phyloP scores from a whole-genome alignment of 768 basidiomycete species.

The Artomyces pyxidatus region DNA sequence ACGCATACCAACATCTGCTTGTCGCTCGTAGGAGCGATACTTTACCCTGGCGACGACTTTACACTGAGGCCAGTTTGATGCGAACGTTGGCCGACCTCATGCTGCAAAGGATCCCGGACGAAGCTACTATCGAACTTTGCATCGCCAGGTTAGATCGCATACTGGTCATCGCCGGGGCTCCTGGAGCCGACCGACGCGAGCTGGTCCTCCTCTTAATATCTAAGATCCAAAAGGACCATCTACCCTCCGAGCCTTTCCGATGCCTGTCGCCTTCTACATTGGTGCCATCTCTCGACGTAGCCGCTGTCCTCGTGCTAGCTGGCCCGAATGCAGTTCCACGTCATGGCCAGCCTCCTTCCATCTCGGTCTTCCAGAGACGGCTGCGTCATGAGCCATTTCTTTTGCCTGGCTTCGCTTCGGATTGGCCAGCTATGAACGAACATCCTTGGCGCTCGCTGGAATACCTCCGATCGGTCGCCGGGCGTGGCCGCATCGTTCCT shows the following conservation, averaged over 20 bases:
- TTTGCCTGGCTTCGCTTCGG: constrained; percentile 46
- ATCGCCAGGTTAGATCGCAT: constrained; percentile 67
- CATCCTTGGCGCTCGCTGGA: constrained; percentile 61
- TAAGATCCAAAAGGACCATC: constrained; percentile 42
- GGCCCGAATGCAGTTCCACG: constrained; percentile 26
- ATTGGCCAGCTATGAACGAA: constrained; percentile 74
- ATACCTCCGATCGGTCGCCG: constrained; percentile 67
- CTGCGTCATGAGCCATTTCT: constrained; percentile 55
- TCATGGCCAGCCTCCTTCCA: constrained; percentile 44
- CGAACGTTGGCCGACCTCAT: constrained; percentile 34
- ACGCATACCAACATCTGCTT: constrained; percentile 46
- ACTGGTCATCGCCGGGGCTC: constrained; percentile 77
- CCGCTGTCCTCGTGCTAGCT: not conserved
- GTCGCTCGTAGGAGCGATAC: constrained; percentile 24
- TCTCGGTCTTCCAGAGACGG: constrained; percentile 42
- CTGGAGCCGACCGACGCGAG: constrained; percentile 51
- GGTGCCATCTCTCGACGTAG: not conserved
- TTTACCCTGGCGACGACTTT: constrained; percentile 56
- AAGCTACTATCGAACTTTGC: constrained; percentile 29
- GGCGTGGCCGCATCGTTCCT: constrained; percentile 79
- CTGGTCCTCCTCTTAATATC: constrained; percentile 56
- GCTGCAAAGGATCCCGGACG: constrained; percentile 9
- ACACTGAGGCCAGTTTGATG: constrained; percentile 69
- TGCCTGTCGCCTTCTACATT: too few relatives aligned
- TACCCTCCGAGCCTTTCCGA: constrained; percentile 7